phyloP scores from a whole-genome alignment of 441 rosid genomes.

The Euphorbia celastroides region DNA sequence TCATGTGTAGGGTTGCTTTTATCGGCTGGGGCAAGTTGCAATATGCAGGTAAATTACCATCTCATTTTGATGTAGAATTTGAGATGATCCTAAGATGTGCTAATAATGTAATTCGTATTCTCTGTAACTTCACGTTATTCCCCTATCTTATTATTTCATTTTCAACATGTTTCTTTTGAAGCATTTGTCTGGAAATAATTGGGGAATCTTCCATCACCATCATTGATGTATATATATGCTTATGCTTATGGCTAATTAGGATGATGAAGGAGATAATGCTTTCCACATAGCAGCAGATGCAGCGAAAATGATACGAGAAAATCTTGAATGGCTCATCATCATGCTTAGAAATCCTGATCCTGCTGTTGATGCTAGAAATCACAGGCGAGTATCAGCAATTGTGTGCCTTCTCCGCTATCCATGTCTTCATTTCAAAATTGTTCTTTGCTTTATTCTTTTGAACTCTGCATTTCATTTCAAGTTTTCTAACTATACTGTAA shows the following conservation, averaged over 20 bases:
- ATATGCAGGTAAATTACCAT: slow-evolving; percentile 63
- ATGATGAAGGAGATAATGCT: slow-evolving; percentile 97
- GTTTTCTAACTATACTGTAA: slow-evolving; percentile 17
- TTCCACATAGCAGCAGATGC: slow-evolving; percentile 99
- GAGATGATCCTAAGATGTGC: not conserved
- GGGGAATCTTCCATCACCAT: slow-evolving; percentile 3
- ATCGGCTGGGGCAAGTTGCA: slow-evolving; percentile 84
- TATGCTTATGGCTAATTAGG: slow-evolving; percentile 37
- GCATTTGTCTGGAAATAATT: not conserved
- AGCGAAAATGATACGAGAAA: slow-evolving; percentile 98
- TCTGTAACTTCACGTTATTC: not conserved
- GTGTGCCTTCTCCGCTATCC: not conserved
- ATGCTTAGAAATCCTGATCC: slow-evolving; percentile 85
- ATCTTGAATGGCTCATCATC: slow-evolving; percentile 90
- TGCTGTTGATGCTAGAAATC: slow-evolving; percentile 85
- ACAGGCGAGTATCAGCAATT: slow-evolving; percentile 55
- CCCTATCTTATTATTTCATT: not conserved
- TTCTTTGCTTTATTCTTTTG: slow-evolving; percentile 10
- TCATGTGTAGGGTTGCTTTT: slow-evolving; percentile 88
- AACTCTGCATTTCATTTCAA: slow-evolving; percentile 3
- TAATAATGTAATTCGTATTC: not conserved
- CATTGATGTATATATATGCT: not conserved
- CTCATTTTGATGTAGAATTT: not conserved
- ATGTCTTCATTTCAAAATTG: not conserved
- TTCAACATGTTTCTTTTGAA: not conserved